Percentiles rank a stretch among this genome's conserved stretches.
Evolutionary conservation across 768 basidiomycete species (phyloP).

Genomic region (Agaricus sinodeliciosus): DNA sequence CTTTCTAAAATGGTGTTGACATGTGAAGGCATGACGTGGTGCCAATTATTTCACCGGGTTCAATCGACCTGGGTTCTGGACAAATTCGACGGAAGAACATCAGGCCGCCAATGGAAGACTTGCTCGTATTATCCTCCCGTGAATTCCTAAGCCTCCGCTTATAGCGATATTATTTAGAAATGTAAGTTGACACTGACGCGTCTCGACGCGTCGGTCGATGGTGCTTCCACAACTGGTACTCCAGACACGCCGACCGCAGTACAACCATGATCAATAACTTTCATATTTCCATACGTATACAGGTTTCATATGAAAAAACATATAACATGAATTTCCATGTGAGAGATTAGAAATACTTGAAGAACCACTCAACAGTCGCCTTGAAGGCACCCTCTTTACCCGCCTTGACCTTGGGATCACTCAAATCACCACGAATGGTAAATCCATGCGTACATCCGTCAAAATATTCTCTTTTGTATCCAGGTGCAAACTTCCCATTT

Average conservation of each 20-base stretch:
- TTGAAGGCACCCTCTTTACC: conserved; percentile 63
- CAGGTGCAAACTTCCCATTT: conserved; percentile 34
- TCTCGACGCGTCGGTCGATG: too few species aligned
- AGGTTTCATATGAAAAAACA: background rate
- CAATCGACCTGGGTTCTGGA: too few species aligned
- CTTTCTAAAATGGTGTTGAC: too few species aligned
- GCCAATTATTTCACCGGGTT: too few species aligned
- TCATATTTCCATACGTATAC: background rate
- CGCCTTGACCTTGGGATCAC: conserved; percentile 44
- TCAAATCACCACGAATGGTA: conserved; percentile 43
- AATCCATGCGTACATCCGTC: conserved; percentile 49
- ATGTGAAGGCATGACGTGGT: too few species aligned
- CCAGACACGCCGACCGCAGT: background rate
- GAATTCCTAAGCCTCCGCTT: too few species aligned
- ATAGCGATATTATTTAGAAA: too few species aligned
- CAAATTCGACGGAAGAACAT: too few species aligned
- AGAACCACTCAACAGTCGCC: conserved; percentile 48
- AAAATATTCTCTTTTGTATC: conserved; percentile 45
- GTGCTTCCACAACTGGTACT: background rate
- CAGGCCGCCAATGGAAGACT: too few species aligned
- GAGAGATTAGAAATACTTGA: conserved; percentile 22
- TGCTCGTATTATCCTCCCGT: too few species aligned
- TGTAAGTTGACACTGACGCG: too few species aligned
- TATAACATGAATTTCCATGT: conserved; percentile 20
- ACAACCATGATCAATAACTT: background rate